phyloP scores from a whole-genome alignment of 495 filamentous ascomycete species.

The Penicillium desertorum region DNA sequence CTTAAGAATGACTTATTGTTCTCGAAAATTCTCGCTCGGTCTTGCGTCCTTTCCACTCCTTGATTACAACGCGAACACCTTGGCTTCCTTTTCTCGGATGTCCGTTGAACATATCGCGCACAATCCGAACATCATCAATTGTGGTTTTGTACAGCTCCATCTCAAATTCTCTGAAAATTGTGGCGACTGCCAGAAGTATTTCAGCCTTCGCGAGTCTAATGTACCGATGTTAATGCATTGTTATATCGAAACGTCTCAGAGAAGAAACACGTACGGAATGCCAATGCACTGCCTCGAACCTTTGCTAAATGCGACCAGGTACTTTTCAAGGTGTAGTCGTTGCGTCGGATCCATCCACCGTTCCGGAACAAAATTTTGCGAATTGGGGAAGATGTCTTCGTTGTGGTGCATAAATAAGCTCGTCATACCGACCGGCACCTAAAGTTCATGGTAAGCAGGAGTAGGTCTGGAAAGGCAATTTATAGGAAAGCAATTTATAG shows the following conservation, averaged over 20 bases:
- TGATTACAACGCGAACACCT: too few species aligned
- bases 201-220: conserved; percentile 36
- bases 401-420: conserved; percentile 43
- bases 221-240: background rate
- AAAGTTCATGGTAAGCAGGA: background rate
- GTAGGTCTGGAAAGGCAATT: too few species aligned
- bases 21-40: too few species aligned
- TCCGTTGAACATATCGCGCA: conserved; percentile 25
- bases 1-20: too few species aligned
- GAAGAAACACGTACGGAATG: conserved; percentile 37
- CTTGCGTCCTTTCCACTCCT: background rate
- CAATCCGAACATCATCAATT: conserved; percentile 30
- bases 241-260: background rate
- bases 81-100: conserved; percentile 12
- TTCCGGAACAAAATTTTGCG: conserved; percentile 41
- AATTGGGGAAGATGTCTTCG: conserved; percentile 42
- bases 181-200: conserved; percentile 30
- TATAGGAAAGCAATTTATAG: background rate
- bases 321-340: conserved; percentile 42
- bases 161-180: conserved; percentile 28
- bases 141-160: conserved; percentile 41
- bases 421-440: conserved; percentile 46
- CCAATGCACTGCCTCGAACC: conserved; percentile 52
- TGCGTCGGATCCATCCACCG: conserved; percentile 39
- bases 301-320: conserved; percentile 49